phyloP scores from a whole-genome alignment of 257 asterid genomes.

The Euphrasia confusa region DNA sequence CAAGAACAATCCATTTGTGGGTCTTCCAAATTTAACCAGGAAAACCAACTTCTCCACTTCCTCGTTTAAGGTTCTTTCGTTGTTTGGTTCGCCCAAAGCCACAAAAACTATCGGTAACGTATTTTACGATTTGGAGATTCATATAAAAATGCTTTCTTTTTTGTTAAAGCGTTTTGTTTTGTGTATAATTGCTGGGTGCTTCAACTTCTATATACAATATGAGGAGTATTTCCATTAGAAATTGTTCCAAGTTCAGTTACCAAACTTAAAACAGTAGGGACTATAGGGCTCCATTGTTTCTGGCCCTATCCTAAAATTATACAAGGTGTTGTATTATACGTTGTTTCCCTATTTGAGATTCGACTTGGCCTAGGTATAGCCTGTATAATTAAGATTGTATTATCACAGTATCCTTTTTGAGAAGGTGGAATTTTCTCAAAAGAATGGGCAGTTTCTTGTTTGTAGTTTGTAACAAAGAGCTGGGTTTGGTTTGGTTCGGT shows the following conservation, averaged over 20 bases:
- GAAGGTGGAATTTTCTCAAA: not conserved
- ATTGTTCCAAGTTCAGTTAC: not conserved
- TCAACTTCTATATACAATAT: too few relatives aligned
- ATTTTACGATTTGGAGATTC: not conserved
- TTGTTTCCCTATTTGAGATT: too few relatives aligned
- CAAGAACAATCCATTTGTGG: constrained; percentile 46
- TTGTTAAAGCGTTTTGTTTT: not conserved
- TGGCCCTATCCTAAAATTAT: too few relatives aligned
- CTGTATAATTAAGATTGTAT: too few relatives aligned
- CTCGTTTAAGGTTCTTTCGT: constrained; percentile 38
- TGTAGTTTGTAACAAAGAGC: not conserved
- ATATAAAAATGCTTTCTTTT: constrained; percentile 2
- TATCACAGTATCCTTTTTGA: not conserved
- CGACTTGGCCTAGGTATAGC: too few relatives aligned
- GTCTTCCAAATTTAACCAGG: constrained; percentile 44
- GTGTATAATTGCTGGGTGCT: too few relatives aligned
- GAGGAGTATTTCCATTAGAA: not conserved
- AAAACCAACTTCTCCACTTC: constrained; percentile 31
- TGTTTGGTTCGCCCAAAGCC: constrained; percentile 37
- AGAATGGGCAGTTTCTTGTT: not conserved
- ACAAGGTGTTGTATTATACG: too few relatives aligned
- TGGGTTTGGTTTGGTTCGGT: not conserved
- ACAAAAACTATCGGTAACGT: constrained; percentile 51
- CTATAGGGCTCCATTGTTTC: too few relatives aligned
- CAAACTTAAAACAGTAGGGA: too few relatives aligned